A percentile compares a stretch with the other conserved stretches of the same genome.
These are phyloP conservation scores for Scedosporium minutisporum DNA, from an alignment of 2,329 filamentous ascomycete species.

Conservation along the genomic window DNA sequence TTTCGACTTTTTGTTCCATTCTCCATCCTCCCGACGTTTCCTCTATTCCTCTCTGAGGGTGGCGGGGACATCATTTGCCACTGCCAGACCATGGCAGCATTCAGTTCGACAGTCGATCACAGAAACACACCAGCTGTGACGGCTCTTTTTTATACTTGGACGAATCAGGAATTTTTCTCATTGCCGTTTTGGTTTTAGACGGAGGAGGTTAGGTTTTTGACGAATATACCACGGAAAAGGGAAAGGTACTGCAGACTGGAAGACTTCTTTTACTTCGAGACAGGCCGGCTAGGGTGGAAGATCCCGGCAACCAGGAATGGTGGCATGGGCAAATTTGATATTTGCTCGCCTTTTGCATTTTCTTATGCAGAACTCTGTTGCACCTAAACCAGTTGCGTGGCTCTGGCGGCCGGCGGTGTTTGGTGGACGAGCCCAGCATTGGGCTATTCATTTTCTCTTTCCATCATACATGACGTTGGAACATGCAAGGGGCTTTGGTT, in stretches of 20 bases:
- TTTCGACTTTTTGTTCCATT: background rate
- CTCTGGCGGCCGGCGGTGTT: too few relatives aligned
- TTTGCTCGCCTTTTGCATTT: conserved; percentile 5
- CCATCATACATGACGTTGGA: background rate
- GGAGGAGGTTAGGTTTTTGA: conserved; percentile 1
- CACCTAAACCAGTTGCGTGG: background rate
- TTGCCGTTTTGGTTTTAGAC: conserved; percentile 1
- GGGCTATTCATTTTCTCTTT: background rate
- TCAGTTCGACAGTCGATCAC: background rate
- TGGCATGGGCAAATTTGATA: conserved; percentile 7
- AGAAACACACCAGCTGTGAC: background rate
- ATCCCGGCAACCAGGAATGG: conserved; percentile 3
- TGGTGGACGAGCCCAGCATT: too few relatives aligned
- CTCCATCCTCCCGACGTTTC: background rate
- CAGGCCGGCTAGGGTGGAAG: conserved; percentile 4
- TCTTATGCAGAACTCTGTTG: background rate
- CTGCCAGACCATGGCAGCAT: background rate
- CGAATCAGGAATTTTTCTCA: background rate
- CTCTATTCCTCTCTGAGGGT: background rate
- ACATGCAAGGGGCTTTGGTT: background rate
- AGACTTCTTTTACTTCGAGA: conserved; percentile 1
- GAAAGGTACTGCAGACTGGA: background rate
- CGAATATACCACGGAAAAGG: conserved; percentile 5
- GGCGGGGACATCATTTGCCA: background rate
- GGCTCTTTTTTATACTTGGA: background rate